Evolutionary conservation across 2,329 filamentous ascomycete genomes (phyloP).

Genomic region (Hypoxylon sp.): DNA sequence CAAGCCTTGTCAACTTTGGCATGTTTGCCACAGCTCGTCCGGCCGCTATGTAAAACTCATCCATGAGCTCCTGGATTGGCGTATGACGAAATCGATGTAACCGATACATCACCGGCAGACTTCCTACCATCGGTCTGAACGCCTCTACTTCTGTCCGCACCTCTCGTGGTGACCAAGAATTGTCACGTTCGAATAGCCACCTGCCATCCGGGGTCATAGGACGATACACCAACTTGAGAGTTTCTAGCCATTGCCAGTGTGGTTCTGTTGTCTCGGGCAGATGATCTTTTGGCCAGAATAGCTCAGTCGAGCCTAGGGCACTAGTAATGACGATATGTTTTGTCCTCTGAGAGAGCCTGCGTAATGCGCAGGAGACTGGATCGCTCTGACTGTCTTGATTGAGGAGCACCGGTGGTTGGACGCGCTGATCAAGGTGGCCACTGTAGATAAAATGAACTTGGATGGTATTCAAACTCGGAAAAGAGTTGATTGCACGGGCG

Average conservation of each 20-base stretch:
- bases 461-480: background rate
- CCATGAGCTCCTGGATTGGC: background rate
- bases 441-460: background rate
- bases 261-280: background rate
- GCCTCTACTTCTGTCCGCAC: too few relatives aligned
- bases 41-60: background rate
- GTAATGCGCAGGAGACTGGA: background rate
- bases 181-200: background rate
- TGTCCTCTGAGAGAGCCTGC: background rate
- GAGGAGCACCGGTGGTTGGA: background rate
- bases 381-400: background rate
- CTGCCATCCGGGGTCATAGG: background rate
- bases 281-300: conserved; percentile 4
- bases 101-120: too few relatives aligned
- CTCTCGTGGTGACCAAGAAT: background rate
- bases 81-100: background rate
- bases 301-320: background rate
- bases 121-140: too few relatives aligned
- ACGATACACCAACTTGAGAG: background rate
- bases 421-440: background rate
- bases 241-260: background rate
- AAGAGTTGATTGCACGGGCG: background rate
- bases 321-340: background rate
- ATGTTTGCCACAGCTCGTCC: background rate
- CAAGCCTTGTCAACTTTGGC: background rate